Conservation (phyloP, 2,329 filamentous ascomycete species). For the Penicillium sclerotigenum region DNA sequence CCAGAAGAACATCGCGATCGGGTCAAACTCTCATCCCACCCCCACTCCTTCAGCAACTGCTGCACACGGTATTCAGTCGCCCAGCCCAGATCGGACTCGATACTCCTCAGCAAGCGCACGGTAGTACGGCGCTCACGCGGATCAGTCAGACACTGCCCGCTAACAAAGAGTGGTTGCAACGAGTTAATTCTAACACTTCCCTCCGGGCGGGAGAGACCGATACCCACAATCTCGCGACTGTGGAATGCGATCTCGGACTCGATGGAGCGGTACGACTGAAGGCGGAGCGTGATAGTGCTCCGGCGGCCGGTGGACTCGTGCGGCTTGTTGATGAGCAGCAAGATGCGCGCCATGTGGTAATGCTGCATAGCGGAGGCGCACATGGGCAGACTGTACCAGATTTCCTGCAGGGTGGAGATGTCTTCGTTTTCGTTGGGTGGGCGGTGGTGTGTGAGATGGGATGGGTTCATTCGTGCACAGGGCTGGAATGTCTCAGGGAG, state of each 20-base stretch:
- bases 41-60: constrained; percentile 48
- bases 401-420: constrained; percentile 48
- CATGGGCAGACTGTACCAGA: constrained; percentile 65
- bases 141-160: constrained; percentile 58
- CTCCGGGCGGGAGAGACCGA: constrained; percentile 56
- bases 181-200: constrained; percentile 59
- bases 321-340: constrained; percentile 45
- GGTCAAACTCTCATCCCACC: constrained; percentile 28
- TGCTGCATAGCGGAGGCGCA: constrained; percentile 60
- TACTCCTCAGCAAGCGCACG: constrained; percentile 54
- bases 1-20: constrained; percentile 6
- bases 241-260: constrained; percentile 56
- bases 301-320: constrained; percentile 46
- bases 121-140: constrained; percentile 54
- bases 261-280: constrained; percentile 58
- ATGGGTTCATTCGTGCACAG: constrained; percentile 49
- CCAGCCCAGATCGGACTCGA: constrained; percentile 64
- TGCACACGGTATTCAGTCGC: constrained; percentile 60
- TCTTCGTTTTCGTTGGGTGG: constrained; percentile 34
- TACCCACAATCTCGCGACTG: constrained; percentile 60
- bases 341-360: constrained; percentile 45
- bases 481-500: constrained; percentile 60
- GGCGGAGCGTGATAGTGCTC: constrained; percentile 52
- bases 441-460: constrained; percentile 22
- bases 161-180: constrained; percentile 61